A percentile compares a stretch with the other conserved stretches of the same genome.
Conservation (phyloP, 2,329 filamentous ascomycete genomes). For the Neurospora sp. region DNA sequence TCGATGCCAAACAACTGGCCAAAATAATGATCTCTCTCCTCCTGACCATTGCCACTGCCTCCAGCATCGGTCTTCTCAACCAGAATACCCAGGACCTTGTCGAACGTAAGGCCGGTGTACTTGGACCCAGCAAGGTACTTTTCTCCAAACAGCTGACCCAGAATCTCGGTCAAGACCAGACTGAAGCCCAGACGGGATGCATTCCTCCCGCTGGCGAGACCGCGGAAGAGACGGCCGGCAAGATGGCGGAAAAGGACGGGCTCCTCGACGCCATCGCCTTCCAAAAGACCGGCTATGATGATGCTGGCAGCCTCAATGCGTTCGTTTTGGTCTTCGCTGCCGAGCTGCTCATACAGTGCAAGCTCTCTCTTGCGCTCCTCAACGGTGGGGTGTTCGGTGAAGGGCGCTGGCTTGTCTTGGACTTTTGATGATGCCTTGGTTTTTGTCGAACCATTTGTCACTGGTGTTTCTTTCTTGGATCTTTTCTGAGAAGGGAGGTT, state of each 20-base stretch:
- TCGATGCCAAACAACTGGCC: slow-evolving; percentile 82
- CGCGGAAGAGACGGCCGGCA: slow-evolving; percentile 66
- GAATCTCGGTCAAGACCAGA: slow-evolving; percentile 72
- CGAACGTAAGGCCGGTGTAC: slow-evolving; percentile 45
- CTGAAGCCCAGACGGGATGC: slow-evolving; percentile 84
- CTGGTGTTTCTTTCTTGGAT: slow-evolving; percentile 22
- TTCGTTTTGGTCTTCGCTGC: slow-evolving; percentile 46
- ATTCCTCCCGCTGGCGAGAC: slow-evolving; percentile 82
- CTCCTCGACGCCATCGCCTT: slow-evolving; percentile 37
- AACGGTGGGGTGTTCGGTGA: slow-evolving; percentile 40
- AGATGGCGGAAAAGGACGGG: slow-evolving; percentile 46
- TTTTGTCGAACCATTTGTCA: slow-evolving; percentile 14
- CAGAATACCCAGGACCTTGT: slow-evolving; percentile 42
- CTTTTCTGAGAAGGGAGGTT: slow-evolving; percentile 27
- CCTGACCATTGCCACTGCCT: slow-evolving; percentile 52
- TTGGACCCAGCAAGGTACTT: slow-evolving; percentile 33
- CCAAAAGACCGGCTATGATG: slow-evolving; percentile 46
- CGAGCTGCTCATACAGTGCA: slow-evolving; percentile 49
- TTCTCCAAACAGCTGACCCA: slow-evolving; percentile 58
- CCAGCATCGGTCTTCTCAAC: slow-evolving; percentile 44
- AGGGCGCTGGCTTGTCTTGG: slow-evolving; percentile 31
- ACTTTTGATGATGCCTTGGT: slow-evolving; percentile 12
- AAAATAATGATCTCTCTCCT: slow-evolving; percentile 76
- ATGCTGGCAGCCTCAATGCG: slow-evolving; percentile 49
- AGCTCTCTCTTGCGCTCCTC: slow-evolving; percentile 50